Conservation (phyloP, 495 filamentous ascomycete species). For the Amphirosellinia nigrospora region DNA sequence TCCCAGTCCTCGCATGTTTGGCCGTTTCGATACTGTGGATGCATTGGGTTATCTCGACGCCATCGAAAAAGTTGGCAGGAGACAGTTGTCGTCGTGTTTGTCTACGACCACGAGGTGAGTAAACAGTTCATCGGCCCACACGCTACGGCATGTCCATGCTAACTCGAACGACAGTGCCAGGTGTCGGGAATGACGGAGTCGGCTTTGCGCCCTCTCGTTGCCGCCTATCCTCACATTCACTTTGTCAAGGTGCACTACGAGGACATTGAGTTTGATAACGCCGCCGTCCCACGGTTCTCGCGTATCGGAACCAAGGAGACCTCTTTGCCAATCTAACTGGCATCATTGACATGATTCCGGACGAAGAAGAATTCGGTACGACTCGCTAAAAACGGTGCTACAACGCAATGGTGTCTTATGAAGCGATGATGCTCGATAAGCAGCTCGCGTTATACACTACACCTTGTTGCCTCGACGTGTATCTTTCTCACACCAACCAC, state of each 20-base stretch:
- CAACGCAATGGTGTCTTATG: slow-evolving; percentile 53
- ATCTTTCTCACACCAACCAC: not conserved
- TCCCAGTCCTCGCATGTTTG: slow-evolving; percentile 76
- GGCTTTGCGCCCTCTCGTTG: slow-evolving; percentile 74
- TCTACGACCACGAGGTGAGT: slow-evolving; percentile 88
- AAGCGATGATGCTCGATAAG: not conserved
- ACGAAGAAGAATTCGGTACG: slow-evolving; percentile 61
- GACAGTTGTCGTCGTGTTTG: slow-evolving; percentile 90
- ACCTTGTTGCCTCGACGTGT: not conserved
- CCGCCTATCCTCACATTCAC: slow-evolving; percentile 69
- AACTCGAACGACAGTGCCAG: slow-evolving; percentile 61
- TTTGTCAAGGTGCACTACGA: slow-evolving; percentile 92
- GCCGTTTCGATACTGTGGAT: slow-evolving; percentile 82
- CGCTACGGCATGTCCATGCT: not conserved
- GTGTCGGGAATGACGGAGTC: slow-evolving; percentile 79
- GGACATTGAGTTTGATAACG: slow-evolving; percentile 93
- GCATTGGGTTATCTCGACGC: slow-evolving; percentile 92
- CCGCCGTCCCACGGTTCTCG: slow-evolving; percentile 88
- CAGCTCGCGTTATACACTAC: not conserved
- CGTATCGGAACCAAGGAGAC: slow-evolving; percentile 83
- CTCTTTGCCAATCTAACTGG: slow-evolving; percentile 89
- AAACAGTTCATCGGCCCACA: not conserved
- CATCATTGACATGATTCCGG: slow-evolving; percentile 83
- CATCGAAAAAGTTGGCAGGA: slow-evolving; percentile 85
- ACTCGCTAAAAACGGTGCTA: slow-evolving; percentile 55